Conservation (phyloP, 139 green algal species). For the Coelastrella sp. region DNA sequence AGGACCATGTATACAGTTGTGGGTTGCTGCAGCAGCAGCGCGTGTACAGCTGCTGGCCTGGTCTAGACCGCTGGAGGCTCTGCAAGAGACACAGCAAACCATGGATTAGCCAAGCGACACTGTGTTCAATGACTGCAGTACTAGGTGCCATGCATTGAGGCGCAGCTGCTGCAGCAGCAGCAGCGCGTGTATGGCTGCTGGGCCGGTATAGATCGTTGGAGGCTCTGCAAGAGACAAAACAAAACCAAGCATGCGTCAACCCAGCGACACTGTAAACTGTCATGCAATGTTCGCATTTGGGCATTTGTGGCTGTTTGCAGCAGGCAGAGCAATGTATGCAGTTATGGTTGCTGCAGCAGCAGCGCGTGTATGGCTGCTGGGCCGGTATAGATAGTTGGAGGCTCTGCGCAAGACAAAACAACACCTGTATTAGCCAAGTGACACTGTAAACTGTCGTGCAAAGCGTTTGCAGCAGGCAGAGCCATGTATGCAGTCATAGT, state of each 20-base stretch:
- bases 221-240: too few relatives aligned
- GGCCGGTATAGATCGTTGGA: constrained; percentile 1
- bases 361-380: constrained; percentile 43
- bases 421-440: neutral
- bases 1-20: too few relatives aligned
- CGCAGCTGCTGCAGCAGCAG: constrained; percentile 46
- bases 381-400: neutral
- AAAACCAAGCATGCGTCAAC: too few relatives aligned
- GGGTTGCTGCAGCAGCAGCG: too few relatives aligned
- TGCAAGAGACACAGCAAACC: neutral
- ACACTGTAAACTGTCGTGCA: neutral
- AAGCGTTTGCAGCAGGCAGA: neutral
- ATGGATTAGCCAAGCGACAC: too few relatives aligned
- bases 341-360: too few relatives aligned
- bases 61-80: constrained; percentile 2
- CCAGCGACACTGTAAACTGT: too few relatives aligned
- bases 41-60: too few relatives aligned
- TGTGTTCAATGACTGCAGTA: constrained; percentile 8
- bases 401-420: neutral
- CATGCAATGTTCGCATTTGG: too few relatives aligned
- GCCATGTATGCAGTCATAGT: neutral
- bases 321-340: too few relatives aligned
- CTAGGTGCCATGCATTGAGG: constrained; percentile 39
- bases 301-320: too few relatives aligned
- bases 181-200: constrained; percentile 31